These are phyloP conservation scores for Sporopachydermia cereana DNA, from an alignment of 1,139 yeast genomes.

Conservation along the genomic window DNA sequence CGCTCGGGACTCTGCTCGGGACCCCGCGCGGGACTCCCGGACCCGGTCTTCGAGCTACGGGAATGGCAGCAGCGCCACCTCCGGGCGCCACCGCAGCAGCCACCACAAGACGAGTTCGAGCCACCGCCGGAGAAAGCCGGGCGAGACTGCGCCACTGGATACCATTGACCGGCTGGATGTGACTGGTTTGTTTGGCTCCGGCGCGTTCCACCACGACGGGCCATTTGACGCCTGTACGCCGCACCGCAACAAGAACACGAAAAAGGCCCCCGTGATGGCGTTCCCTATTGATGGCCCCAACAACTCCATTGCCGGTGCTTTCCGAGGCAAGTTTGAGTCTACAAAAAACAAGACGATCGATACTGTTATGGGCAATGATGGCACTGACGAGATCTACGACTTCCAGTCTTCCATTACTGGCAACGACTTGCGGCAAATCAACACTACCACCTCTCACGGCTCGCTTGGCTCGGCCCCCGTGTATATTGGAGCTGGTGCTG, in stretches of 20 bases:
- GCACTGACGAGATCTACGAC: slow-evolving; percentile 12
- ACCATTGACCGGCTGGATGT: slow-evolving; percentile 74
- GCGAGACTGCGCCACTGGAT: slow-evolving; percentile 44
- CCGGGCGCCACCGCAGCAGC: neutral
- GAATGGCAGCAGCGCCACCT: neutral
- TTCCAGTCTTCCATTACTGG: slow-evolving; percentile 3
- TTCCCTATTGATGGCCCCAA: slow-evolving; percentile 80
- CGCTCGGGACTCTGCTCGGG: too few species aligned
- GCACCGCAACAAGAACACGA: slow-evolving; percentile 59
- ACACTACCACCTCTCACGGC: neutral
- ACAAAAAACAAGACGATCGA: slow-evolving; percentile 46
- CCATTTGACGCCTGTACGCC: slow-evolving; percentile 87
- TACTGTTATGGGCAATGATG: slow-evolving; percentile 43
- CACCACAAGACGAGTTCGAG: slow-evolving; percentile 15
- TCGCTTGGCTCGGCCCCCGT: neutral
- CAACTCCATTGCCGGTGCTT: slow-evolving; percentile 52
- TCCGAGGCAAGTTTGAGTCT: slow-evolving; percentile 12
- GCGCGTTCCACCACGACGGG: slow-evolving; percentile 79
- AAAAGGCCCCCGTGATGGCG: slow-evolving; percentile 72
- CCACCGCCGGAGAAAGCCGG: slow-evolving; percentile 30
- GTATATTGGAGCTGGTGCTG: neutral
- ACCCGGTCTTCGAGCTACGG: neutral
- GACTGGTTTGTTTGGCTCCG: slow-evolving; percentile 58
- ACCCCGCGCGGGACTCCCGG: neutral
- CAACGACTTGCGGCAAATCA: neutral